Evolutionary conservation across 768 basidiomycete species (phyloP).

Genomic region (Lactarius trivialis): DNA sequence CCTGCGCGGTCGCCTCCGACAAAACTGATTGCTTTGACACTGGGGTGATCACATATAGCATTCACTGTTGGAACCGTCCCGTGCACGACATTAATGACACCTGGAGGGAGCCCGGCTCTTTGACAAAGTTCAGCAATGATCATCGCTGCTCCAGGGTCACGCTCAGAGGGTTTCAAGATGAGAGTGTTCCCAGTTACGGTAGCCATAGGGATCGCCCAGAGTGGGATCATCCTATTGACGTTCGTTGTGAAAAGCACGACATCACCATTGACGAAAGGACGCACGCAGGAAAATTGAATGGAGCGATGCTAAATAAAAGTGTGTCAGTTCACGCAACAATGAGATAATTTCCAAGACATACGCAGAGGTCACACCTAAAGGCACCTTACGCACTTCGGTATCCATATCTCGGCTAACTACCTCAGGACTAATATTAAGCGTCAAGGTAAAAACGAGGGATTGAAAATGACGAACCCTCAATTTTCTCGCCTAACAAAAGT

Average conservation of each 20-base stretch:
- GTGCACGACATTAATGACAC: constrained; percentile 89
- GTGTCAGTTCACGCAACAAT: neutral
- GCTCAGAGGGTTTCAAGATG: constrained; percentile 91
- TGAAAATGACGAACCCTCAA: constrained; percentile 60
- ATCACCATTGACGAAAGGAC: constrained; percentile 26
- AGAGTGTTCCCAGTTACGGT: constrained; percentile 89
- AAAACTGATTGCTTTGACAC: constrained; percentile 92
- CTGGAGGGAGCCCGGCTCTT: constrained; percentile 76
- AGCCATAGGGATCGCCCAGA: constrained; percentile 93
- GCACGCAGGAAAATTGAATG: constrained; percentile 88
- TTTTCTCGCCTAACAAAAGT: constrained; percentile 80
- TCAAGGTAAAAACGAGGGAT: neutral
- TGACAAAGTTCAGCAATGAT: constrained; percentile 94
- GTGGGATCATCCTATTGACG: constrained; percentile 75
- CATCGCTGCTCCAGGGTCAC: constrained; percentile 96
- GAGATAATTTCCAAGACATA: constrained; percentile 17
- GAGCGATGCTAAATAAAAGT: constrained; percentile 50
- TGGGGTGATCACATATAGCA: constrained; percentile 85
- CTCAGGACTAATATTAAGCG: neutral
- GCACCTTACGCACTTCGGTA: constrained; percentile 75
- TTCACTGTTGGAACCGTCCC: constrained; percentile 89
- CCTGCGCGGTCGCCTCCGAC: constrained; percentile 93
- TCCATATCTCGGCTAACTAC: constrained; percentile 95
- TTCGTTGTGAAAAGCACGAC: neutral
- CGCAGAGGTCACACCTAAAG: constrained; percentile 83